Base-by-base conservation (phyloP, 768 basidiomycete genomes). In the Pulveroboletus frians region DNA sequence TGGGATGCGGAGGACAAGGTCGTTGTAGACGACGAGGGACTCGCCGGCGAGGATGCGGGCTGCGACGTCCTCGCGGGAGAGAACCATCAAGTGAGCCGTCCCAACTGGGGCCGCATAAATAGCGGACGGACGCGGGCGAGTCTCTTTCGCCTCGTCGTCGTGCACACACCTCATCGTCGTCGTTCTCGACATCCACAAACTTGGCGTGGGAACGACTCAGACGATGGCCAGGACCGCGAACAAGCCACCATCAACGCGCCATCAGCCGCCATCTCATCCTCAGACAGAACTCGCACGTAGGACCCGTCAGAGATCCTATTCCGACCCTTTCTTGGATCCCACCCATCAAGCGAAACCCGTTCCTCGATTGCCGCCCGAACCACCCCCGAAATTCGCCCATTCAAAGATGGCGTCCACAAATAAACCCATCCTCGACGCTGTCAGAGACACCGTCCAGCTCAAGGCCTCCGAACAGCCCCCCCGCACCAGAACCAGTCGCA, bases 21-120 rank as follows among this genome's bases (percentile, higher is more conserved):
- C 73, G 62, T 76, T 70, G 72, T 85, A 85, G 52, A 95, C 75
- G 73, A 95, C 74, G 62, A 94, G 81, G 47, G 70, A 68, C 49
- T 90, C 83, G 40, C 92, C 93, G 2, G 72, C 72, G 63, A 90
- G 77, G 59, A 95, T 88, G 59, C 81, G 81, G 5, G 70, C 64
- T 9, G 84, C 85, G 57, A 94, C 73, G 39, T 79, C 72, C 26
- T 79, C 76, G 48, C 81, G 75, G 10, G 73, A n/a, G n/a, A n/a
- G n/a, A n/a, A n/a, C n/a, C n/a, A n/a, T n/a, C n/a, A n/a, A n/a
- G n/a, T n/a, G n/a, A n/a, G n/a, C n/a, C n/a, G n/a, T n/a, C n/a
- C n/a, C n/a, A n/a, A n/a, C n/a, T 50, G 37, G 45, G 23, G 34
- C 50, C 46, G 50, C 57, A 67, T 65, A 67, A 64, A 65, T 61